These are phyloP conservation scores for Wallacemonas sp. DNA, from an alignment of 208 protist species.

Conservation along the genomic window DNA sequence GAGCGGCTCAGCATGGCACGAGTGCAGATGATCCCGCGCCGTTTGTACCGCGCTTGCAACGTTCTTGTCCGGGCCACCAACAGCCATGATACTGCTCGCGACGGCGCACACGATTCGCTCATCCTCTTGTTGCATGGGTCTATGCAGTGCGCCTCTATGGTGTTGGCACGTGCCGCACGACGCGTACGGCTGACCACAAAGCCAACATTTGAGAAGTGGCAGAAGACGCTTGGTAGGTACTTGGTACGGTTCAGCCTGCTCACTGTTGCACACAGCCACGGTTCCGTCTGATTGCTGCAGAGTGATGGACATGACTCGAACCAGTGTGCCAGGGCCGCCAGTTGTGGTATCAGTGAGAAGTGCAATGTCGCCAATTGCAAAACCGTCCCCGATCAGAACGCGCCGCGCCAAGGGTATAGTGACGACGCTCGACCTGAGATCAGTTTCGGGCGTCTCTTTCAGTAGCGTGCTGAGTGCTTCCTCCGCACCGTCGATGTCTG, in stretches of 20 bases:
- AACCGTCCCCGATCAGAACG: constrained; percentile 8
- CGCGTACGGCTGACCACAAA: constrained; percentile 39
- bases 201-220: constrained; percentile 46
- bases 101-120: constrained; percentile 31
- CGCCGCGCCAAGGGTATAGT: constrained; percentile 35
- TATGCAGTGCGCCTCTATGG: constrained; percentile 23
- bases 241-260: constrained; percentile 21
- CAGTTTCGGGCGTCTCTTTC: constrained; percentile 22
- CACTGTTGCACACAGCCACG: constrained; percentile 26
- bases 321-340: constrained; percentile 24
- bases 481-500: constrained; percentile 43
- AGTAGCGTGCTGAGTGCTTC: constrained; percentile 39
- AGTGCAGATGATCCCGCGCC: neutral
- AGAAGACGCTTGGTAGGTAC: constrained; percentile 39
- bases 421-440: constrained; percentile 32
- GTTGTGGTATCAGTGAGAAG: constrained; percentile 31
- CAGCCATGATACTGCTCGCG: constrained; percentile 19
- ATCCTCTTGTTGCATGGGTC: constrained; percentile 32
- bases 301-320: constrained; percentile 24
- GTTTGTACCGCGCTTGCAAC: neutral
- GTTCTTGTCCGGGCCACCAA: neutral
- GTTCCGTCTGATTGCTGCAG: constrained; percentile 30
- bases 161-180: constrained; percentile 24
- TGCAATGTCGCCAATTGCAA: constrained; percentile 42
- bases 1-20: neutral